Conservation (phyloP, 225 moss, liverwort and hornwort genomes). For the Bryum argenteum region DNA sequence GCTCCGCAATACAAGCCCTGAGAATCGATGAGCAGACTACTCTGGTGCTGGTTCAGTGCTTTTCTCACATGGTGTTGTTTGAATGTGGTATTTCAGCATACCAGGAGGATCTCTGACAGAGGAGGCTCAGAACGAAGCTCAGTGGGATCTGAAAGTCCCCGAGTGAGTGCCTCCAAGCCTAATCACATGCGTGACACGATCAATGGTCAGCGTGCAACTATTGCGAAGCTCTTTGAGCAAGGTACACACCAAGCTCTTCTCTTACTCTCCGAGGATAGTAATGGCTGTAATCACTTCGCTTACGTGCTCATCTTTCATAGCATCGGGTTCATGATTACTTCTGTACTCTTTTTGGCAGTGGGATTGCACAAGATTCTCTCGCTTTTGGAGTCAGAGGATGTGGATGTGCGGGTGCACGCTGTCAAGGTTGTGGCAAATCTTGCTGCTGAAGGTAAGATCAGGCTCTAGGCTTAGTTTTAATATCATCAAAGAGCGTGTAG, state of each 20-base stretch:
- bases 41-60: not conserved
- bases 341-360: slow-evolving; percentile 49
- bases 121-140: slow-evolving; percentile 76
- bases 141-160: slow-evolving; percentile 86
- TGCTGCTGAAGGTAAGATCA: slow-evolving; percentile 85
- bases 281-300: not conserved
- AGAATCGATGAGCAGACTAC: not conserved
- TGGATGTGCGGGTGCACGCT: slow-evolving; percentile 96
- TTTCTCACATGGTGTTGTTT: slow-evolving; percentile 18
- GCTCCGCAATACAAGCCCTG: not conserved
- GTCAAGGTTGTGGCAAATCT: slow-evolving; percentile 99
- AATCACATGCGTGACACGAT: slow-evolving; percentile 92
- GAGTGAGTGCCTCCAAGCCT: slow-evolving; percentile 59
- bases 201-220: slow-evolving; percentile 96
- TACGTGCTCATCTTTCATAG: not conserved
- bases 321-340: not conserved
- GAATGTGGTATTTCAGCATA: slow-evolving; percentile 41
- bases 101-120: slow-evolving; percentile 68
- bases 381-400: slow-evolving; percentile 93
- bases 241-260: slow-evolving; percentile 36
- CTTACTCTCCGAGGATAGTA: not conserved
- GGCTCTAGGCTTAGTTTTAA: slow-evolving; percentile 5
- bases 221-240: slow-evolving; percentile 99
- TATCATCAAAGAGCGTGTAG: not conserved
- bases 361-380: slow-evolving; percentile 98